A percentile compares a stretch with the other conserved stretches of the same genome.
phyloP scores from a whole-genome alignment of 805 yeast species.

The Kodamaea sagamina region DNA sequence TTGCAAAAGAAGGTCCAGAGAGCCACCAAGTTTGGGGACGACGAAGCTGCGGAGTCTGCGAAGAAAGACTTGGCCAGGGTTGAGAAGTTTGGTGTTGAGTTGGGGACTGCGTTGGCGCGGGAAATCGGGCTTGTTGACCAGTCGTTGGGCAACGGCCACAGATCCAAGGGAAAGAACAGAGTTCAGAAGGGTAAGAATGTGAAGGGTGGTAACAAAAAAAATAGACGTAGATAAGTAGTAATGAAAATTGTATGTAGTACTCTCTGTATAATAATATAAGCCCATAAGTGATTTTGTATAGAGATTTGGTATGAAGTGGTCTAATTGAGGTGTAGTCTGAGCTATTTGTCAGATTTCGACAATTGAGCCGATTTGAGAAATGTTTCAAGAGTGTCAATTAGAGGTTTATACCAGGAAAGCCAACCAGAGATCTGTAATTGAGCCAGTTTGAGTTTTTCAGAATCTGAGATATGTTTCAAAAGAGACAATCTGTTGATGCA shows the following conservation, averaged over 20 bases:
- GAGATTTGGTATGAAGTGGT: too few relatives aligned
- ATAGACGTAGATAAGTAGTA: slow-evolving; percentile 4
- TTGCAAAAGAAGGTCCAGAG: slow-evolving; percentile 68
- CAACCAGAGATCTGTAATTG: too few relatives aligned
- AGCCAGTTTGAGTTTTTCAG: too few relatives aligned
- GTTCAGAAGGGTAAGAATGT: slow-evolving; percentile 7
- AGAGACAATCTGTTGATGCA: too few relatives aligned
- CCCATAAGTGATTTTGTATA: not conserved
- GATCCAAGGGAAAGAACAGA: slow-evolving; percentile 19
- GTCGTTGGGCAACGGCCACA: slow-evolving; percentile 25
- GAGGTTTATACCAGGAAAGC: too few relatives aligned
- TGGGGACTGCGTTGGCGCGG: slow-evolving; percentile 63
- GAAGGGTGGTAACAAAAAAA: not conserved
- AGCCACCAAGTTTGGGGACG: slow-evolving; percentile 77
- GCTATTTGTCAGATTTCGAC: too few relatives aligned
- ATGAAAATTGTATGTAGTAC: slow-evolving; percentile 1
- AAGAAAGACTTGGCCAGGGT: slow-evolving; percentile 68
- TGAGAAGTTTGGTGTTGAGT: slow-evolving; percentile 80
- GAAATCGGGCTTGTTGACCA: slow-evolving; percentile 60
- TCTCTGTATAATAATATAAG: slow-evolving; percentile 5
- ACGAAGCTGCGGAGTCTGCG: slow-evolving; percentile 52
- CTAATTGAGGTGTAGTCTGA: too few relatives aligned
- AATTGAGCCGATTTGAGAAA: too few relatives aligned
- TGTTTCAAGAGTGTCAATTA: too few relatives aligned
- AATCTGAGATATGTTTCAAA: too few relatives aligned